Conservation (phyloP, 2,329 filamentous ascomycete genomes). For the Nemania diffusa region DNA sequence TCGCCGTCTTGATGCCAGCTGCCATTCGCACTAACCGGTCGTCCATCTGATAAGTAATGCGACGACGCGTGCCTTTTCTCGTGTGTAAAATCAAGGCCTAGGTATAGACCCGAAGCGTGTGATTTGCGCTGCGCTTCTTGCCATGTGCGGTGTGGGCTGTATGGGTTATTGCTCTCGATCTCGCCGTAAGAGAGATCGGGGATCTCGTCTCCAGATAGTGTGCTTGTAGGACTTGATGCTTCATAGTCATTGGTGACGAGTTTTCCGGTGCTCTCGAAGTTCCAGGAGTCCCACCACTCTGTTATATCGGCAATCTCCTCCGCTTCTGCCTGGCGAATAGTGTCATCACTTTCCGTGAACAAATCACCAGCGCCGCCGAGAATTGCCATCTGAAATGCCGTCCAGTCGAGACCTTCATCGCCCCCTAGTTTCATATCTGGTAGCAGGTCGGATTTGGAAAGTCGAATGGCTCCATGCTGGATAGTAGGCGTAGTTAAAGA, state of each 20-base stretch:
- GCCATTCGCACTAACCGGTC: background rate
- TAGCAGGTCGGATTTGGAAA: slow-evolving; percentile 58
- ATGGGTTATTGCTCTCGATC: slow-evolving; percentile 45
- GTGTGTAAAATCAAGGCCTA: slow-evolving; percentile 21
- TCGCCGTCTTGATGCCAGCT: slow-evolving; percentile 52
- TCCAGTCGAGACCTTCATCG: slow-evolving; percentile 69
- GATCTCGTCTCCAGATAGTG: slow-evolving; percentile 45
- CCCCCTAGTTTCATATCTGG: slow-evolving; percentile 52
- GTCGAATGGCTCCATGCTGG: slow-evolving; percentile 65
- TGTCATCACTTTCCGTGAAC: slow-evolving; percentile 57
- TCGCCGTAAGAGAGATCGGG: slow-evolving; percentile 46
- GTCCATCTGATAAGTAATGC: slow-evolving; percentile 1
- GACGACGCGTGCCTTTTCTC: slow-evolving; percentile 39
- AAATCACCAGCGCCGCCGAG: slow-evolving; percentile 66
- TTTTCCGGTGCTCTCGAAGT: slow-evolving; percentile 57
- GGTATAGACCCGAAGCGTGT: slow-evolving; percentile 16
- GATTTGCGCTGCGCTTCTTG: slow-evolving; percentile 25
- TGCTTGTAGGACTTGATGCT: slow-evolving; percentile 47
- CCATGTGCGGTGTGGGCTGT: slow-evolving; percentile 45
- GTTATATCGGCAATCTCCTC: slow-evolving; percentile 61
- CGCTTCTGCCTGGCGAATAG: slow-evolving; percentile 52
- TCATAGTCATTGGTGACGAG: slow-evolving; percentile 50
- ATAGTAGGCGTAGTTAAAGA: slow-evolving; percentile 61
- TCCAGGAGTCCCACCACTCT: slow-evolving; percentile 64
- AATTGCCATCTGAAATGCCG: slow-evolving; percentile 73